These are phyloP conservation scores for Jaenimonas drosophilae DNA, from an alignment of 208 protist genomes.

Conservation along the genomic window DNA sequence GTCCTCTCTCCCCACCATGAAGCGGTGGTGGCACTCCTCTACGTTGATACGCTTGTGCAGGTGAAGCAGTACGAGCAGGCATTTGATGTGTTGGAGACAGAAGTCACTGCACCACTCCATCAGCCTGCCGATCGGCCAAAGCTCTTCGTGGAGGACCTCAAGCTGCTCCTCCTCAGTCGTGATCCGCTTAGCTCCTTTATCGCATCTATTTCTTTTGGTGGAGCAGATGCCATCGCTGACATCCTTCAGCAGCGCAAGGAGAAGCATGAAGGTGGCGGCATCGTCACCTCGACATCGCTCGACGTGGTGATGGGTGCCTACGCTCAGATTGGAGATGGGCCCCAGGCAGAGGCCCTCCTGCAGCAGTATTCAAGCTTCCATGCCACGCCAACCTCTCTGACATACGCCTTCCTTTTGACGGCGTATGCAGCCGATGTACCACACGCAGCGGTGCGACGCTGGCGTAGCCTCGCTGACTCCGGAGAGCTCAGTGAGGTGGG, in stretches of 20 bases:
- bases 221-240: conserved; percentile 7
- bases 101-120: conserved; percentile 20
- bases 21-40: conserved; percentile 26
- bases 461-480: conserved; percentile 5
- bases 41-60: conserved; percentile 34
- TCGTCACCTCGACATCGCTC: conserved; percentile 35
- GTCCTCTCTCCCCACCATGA: conserved; percentile 30
- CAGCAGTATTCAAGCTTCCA: conserved; percentile 21
- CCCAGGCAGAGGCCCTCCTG: conserved; percentile 28
- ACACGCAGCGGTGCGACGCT: conserved; percentile 5
- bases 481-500: conserved; percentile 19
- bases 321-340: conserved; percentile 21
- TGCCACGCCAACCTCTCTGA: conserved; percentile 11
- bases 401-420: conserved; percentile 31
- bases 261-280: background rate
- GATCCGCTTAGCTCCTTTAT: conserved; percentile 54
- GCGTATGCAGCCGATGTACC: conserved; percentile 15
- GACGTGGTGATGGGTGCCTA: conserved; percentile 63
- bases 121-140: conserved; percentile 36
- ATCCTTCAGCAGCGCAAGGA: conserved; percentile 12
- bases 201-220: conserved; percentile 11
- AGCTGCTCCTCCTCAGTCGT: conserved; percentile 33
- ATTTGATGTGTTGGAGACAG: conserved; percentile 34
- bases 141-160: conserved; percentile 31
- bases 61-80: conserved; percentile 25